Evolutionary conservation across 2,329 filamentous ascomycete species (phyloP).

Genomic region (Penicillium italicum): DNA sequence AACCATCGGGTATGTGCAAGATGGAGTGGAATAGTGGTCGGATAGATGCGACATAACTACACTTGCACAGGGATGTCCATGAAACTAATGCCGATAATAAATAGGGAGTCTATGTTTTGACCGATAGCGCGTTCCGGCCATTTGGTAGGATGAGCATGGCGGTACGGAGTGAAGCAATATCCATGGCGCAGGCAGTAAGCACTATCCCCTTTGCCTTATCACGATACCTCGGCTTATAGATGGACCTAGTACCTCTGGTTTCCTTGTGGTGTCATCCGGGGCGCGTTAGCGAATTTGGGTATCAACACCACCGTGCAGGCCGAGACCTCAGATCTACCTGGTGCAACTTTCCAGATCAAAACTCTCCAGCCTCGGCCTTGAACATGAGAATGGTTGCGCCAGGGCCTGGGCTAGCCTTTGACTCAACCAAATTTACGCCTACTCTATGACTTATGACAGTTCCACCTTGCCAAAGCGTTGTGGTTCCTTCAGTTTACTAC

Average conservation of each 20-base stretch:
- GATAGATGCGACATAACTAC: not conserved
- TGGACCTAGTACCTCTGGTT: conserved; percentile 78
- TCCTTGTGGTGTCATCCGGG: conserved; percentile 86
- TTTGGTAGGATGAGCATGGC: conserved; percentile 87
- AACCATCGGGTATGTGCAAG: conserved; percentile 71
- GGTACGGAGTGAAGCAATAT: conserved; percentile 66
- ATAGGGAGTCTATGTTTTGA: conserved; percentile 90
- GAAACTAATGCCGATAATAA: not conserved
- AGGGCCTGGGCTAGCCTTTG: conserved; percentile 3
- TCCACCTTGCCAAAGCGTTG: not conserved
- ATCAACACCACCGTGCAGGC: conserved; percentile 89
- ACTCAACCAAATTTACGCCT: not conserved
- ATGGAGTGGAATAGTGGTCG: not conserved
- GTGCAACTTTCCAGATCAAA: conserved; percentile 94
- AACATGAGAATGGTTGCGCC: conserved; percentile 18
- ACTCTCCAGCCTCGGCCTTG: conserved; percentile 66
- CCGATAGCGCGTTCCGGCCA: conserved; percentile 86
- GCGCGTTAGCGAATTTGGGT: conserved; percentile 86
- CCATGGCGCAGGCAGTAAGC: conserved; percentile 73
- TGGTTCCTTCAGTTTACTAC: not conserved
- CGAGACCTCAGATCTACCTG: conserved; percentile 80
- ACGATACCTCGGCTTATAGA: not conserved
- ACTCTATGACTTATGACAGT: not conserved
- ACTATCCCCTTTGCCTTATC: not conserved
- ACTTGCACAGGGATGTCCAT: not conserved